Conservation (phyloP, 169 alveolate genomes). For the Perkinsus olseni region DNA sequence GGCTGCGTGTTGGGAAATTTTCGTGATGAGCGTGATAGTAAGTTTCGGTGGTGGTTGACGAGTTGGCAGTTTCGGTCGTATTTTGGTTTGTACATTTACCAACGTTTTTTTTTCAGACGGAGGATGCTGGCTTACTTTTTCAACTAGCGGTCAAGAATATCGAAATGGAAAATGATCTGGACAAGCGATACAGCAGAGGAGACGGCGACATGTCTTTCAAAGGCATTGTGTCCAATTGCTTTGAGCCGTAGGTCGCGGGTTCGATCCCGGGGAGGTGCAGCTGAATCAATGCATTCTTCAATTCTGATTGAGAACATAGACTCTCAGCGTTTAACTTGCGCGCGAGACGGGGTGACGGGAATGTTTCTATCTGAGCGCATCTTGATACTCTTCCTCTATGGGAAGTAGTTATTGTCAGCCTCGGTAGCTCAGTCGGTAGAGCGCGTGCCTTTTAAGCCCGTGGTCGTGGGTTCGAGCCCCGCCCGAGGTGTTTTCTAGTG, state of each 20-base stretch:
- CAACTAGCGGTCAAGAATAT: background rate
- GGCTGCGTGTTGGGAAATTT: too few relatives aligned
- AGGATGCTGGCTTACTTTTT: background rate
- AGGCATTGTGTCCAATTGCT: background rate
- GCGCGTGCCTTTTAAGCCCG: slow-evolving; percentile 97
- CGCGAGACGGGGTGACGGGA: too few relatives aligned
- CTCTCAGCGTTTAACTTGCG: too few relatives aligned
- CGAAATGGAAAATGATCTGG: background rate
- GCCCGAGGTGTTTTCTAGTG: slow-evolving; percentile 12
- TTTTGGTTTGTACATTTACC: background rate
- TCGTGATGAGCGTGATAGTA: too few relatives aligned
- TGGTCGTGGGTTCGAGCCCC: slow-evolving; percentile 99
- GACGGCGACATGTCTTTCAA: background rate
- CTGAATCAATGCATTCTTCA: too few relatives aligned
- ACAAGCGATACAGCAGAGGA: background rate
- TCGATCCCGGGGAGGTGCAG: too few relatives aligned
- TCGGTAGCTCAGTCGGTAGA: slow-evolving; percentile 90
- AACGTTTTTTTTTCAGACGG: background rate
- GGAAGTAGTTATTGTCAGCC: background rate
- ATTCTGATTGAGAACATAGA: too few relatives aligned
- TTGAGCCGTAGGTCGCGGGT: background rate
- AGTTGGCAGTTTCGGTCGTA: background rate
- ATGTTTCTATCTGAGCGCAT: too few relatives aligned
- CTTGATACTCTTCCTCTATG: background rate
- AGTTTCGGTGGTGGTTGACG: background rate